Conservation (phyloP, 1,284 basidiomycete genomes). For the Malassezia psittaci region DNA sequence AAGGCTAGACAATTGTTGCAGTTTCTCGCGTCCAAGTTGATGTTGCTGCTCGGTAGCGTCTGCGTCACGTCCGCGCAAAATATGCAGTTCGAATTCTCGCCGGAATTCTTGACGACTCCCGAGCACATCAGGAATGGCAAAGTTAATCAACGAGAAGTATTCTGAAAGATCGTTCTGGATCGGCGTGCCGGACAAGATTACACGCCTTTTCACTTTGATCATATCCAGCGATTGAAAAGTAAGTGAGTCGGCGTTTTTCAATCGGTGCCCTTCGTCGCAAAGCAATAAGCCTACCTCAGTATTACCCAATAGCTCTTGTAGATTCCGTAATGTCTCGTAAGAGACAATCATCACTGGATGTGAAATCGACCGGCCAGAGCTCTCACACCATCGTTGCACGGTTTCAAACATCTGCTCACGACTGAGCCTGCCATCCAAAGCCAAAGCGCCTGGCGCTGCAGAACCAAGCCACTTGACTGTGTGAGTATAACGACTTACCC, state of each 20-base stretch:
- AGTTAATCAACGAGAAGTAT: slow-evolving; percentile 91
- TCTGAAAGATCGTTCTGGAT: slow-evolving; percentile 90
- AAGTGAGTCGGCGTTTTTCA: slow-evolving; percentile 70
- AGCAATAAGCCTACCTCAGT: slow-evolving; percentile 74
- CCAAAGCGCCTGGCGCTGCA: slow-evolving; percentile 37
- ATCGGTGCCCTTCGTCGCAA: slow-evolving; percentile 90
- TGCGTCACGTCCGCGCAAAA: slow-evolving; percentile 84
- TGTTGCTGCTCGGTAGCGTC: slow-evolving; percentile 75
- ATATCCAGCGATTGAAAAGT: slow-evolving; percentile 79
- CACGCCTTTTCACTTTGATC: slow-evolving; percentile 81
- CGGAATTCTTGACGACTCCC: slow-evolving; percentile 85
- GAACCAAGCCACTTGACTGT: slow-evolving; percentile 41
- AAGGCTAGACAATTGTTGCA: slow-evolving; percentile 79
- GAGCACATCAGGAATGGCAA: slow-evolving; percentile 91
- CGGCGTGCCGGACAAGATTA: slow-evolving; percentile 92
- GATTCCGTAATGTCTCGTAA: slow-evolving; percentile 73
- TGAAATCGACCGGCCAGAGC: slow-evolving; percentile 32
- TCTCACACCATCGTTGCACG: slow-evolving; percentile 40
- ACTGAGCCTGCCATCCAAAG: slow-evolving; percentile 41
- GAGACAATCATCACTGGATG: slow-evolving; percentile 87
- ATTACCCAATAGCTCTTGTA: slow-evolving; percentile 39
- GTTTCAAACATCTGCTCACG: slow-evolving; percentile 43
- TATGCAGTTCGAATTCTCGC: slow-evolving; percentile 89
- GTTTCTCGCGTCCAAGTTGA: slow-evolving; percentile 72
- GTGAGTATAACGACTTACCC: slow-evolving; percentile 52